Percentiles rank a stretch among this genome's conserved stretches.
These are phyloP conservation scores for Ceriops decandra DNA, from an alignment of 345 rosid genomes.

Conservation along the genomic window DNA sequence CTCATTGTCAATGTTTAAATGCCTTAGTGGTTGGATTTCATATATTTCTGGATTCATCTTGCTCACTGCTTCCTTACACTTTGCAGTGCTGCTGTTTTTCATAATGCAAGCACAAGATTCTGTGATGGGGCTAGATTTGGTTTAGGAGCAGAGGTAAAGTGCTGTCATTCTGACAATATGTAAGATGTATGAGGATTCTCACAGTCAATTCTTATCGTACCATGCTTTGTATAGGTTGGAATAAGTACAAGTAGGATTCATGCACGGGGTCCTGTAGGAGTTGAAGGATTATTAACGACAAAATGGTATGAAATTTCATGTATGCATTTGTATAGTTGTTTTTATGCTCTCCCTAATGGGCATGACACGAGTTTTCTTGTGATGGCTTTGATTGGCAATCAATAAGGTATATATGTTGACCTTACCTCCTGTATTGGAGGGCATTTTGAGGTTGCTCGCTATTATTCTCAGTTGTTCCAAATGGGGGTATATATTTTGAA, in stretches of 20 bases:
- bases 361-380: too few relatives aligned
- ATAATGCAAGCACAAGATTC: constrained; percentile 95
- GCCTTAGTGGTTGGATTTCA: too few relatives aligned
- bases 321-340: neutral
- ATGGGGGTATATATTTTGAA: too few relatives aligned
- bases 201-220: neutral
- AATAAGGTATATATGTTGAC: too few relatives aligned
- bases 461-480: too few relatives aligned
- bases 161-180: neutral
- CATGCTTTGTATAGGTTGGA: constrained; percentile 58
- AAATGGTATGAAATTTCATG: constrained; percentile 57
- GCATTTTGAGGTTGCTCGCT: too few relatives aligned
- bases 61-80: neutral
- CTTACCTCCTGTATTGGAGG: too few relatives aligned
- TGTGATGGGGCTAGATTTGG: constrained; percentile 98
- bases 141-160: constrained; percentile 94
- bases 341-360: neutral
- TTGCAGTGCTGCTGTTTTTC: constrained; percentile 96
- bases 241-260: constrained; percentile 96
- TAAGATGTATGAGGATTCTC: constrained; percentile 4
- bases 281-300: constrained; percentile 91
- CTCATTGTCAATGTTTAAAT: neutral
- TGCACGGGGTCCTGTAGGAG: constrained; percentile 99
- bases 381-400: too few relatives aligned
- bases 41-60: too few relatives aligned